A percentile compares a stretch with the other conserved stretches of the same genome.
Evolutionary conservation across 768 basidiomycete genomes (phyloP).

Genomic region (Baorangia bicolor): DNA sequence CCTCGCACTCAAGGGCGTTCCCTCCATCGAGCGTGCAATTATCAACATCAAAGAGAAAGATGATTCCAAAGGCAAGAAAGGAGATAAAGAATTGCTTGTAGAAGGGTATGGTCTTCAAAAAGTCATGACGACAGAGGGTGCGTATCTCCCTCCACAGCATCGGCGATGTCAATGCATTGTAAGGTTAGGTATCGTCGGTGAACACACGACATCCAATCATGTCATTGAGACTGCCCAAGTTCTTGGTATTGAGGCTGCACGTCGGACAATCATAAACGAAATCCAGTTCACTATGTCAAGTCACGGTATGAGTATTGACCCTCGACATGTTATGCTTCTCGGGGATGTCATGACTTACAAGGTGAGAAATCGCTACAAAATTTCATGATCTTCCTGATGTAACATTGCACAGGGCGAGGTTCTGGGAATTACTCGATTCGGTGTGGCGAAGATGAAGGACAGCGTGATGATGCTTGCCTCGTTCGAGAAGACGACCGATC

Average conservation of each 20-base stretch:
- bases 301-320: constrained; percentile 98
- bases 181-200: constrained; percentile 79
- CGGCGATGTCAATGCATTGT: background rate
- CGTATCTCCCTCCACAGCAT: constrained; percentile 9
- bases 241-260: constrained; percentile 96
- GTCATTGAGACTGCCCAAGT: constrained; percentile 95
- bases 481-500: constrained; percentile 99
- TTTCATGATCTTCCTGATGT: background rate
- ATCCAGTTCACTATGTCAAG: constrained; percentile 96
- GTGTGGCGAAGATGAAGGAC: constrained; percentile 99
- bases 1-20: constrained; percentile 60
- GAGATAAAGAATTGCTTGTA: constrained; percentile 88
- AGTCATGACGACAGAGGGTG: constrained; percentile 97
- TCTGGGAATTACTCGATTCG: constrained; percentile 96
- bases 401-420: constrained; percentile 77
- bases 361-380: constrained; percentile 39
- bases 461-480: constrained; percentile 98
- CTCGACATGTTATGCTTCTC: constrained; percentile 96
- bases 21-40: constrained; percentile 86
- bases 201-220: constrained; percentile 92
- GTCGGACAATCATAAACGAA: constrained; percentile 92
- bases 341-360: constrained; percentile 99
- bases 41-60: constrained; percentile 95
- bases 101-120: constrained; percentile 97
- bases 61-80: constrained; percentile 74